Percentiles rank a stretch among this genome's conserved stretches.
These are phyloP conservation scores for Aspergillus sclerotioniger DNA, from an alignment of 495 filamentous ascomycete species.

Conservation along the genomic window DNA sequence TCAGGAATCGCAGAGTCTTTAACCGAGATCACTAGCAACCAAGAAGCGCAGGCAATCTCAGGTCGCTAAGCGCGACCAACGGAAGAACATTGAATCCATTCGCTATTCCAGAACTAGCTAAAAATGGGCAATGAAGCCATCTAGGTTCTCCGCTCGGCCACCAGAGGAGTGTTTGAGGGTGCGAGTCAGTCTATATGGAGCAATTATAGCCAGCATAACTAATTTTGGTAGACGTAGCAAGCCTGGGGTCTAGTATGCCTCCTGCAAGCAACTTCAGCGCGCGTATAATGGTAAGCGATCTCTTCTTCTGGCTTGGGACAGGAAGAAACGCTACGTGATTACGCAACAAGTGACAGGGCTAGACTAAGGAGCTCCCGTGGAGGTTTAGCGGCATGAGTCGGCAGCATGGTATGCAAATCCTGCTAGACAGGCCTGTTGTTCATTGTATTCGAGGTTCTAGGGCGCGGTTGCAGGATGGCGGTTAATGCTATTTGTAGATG, in stretches of 20 bases:
- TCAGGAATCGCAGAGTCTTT: too few species aligned
- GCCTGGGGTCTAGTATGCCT: slow-evolving; percentile 45
- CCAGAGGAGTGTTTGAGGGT: slow-evolving; percentile 77
- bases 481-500: neutral
- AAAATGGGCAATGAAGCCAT: too few species aligned
- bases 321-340: slow-evolving; percentile 76
- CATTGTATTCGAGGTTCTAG: slow-evolving; percentile 23
- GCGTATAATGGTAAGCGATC: slow-evolving; percentile 80
- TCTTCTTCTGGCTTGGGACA: slow-evolving; percentile 86
- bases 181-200: slow-evolving; percentile 64
- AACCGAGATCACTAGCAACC: too few species aligned
- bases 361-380: slow-evolving; percentile 74
- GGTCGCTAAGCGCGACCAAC: too few species aligned
- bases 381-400: slow-evolving; percentile 68
- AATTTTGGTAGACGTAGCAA: too few species aligned
- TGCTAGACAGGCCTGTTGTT: slow-evolving; percentile 70
- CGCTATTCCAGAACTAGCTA: too few species aligned
- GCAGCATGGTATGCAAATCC: slow-evolving; percentile 71
- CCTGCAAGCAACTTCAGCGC: slow-evolving; percentile 89
- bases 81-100: too few species aligned
- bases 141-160: too few species aligned
- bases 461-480: neutral
- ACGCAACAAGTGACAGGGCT: slow-evolving; percentile 76
- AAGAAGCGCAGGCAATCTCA: too few species aligned
- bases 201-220: slow-evolving; percentile 6